Base-by-base conservation (phyloP, 768 basidiomycete genomes). In the Boletus bicolor region DNA sequence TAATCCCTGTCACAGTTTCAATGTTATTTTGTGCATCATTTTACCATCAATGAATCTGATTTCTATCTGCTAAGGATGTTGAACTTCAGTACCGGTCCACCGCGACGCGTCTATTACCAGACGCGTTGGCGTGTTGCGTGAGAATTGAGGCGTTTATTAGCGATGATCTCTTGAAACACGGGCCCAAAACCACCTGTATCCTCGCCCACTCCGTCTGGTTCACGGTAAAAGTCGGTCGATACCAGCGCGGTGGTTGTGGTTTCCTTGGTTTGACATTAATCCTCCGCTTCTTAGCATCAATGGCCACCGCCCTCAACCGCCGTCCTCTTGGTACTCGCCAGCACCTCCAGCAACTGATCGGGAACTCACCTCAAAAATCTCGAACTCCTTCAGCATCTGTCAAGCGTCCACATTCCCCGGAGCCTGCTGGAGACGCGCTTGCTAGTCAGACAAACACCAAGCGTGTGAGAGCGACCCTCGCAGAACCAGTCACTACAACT, bases 381-480 rank as follows among this genome's bases (percentile, higher is more conserved):
- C 70, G 67, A 53, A 67, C 65, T 44, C 64, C 70, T 24, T 65
- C 72, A 12, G 52, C 64, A n/a, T 66, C 75, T 44, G 59, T 65
- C 49, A 83, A 82, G 65, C 78, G 80, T 28, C 70, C 79, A 45
- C 78, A 74, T 53, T 82, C 83, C 17, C 82, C 82, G 30, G 83
- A 83, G 48, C 75, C 71, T 15, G 36, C 51, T 35, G 69, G 58
- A 38, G 80, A 81, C 15, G 52, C 45, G 19, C 55, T 46, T n/a
- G 37, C 56, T 50, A 41, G 51, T 10, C 67, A 68, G 37, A 51
- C 65, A 37, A 59, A 64, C 49, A 52, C 68, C 5, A 85, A 85
- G 66, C 81, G 84, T 19, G 71, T 70, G 49, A 82, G 73, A 65
- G 66, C 77, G 24, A 59, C 64, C 28, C 59, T 62, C 30, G 56